Evolutionary conservation across 2,329 filamentous ascomycete species (phyloP), one percentile per base, ranked within the genome.

Genomic region (Pyrenophora seminiperda): DNA sequence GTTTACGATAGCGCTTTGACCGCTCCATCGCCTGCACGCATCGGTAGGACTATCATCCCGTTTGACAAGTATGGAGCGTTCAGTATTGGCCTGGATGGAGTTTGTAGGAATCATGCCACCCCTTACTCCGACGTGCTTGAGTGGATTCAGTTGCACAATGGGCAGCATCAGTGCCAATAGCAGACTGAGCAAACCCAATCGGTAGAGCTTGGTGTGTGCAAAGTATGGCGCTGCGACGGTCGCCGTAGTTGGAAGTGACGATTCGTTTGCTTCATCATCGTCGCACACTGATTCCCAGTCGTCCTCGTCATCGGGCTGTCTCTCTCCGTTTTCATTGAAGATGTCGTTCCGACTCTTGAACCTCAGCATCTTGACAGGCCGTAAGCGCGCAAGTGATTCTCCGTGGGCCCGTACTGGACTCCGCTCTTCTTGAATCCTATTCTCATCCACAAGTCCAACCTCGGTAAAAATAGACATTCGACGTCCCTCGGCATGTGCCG

Each of bases 1-100:
- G 58, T 91, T 91, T 13, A 92, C 79, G 29, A 88, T 68, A 3
- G 89, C 84, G 53, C 79, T 83, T 44, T 73, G 71, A 19, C 72
- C 71, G 13, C 64, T 67, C 70, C 70, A 73, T 40, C 71, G 63
- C 40, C 68, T 73, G 55, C 72, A 74, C 17, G 70, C 62, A 29
- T 73, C 58, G 0, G 67, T 68, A 15, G 62, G 56, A 10, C 67
- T 65, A 18, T 74, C 63, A 4, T 66, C 66, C 37, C 72, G 58
- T 31, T 56, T 66, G 11, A 62, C 50, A 5, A 72, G 50, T 7
- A 47, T 43, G 7, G 52, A 51, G 32, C 44, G 22, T 33, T 61
- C 50, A 36, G 55, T 13, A 4, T 45, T 38, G 19, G 56, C 54
- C 29, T 65, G 59, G 33, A 65, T 59, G 14, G 56, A 47, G 10